These are phyloP conservation scores for Suillus sp. DNA, from an alignment of 768 basidiomycete genomes.

Conservation along the genomic window DNA sequence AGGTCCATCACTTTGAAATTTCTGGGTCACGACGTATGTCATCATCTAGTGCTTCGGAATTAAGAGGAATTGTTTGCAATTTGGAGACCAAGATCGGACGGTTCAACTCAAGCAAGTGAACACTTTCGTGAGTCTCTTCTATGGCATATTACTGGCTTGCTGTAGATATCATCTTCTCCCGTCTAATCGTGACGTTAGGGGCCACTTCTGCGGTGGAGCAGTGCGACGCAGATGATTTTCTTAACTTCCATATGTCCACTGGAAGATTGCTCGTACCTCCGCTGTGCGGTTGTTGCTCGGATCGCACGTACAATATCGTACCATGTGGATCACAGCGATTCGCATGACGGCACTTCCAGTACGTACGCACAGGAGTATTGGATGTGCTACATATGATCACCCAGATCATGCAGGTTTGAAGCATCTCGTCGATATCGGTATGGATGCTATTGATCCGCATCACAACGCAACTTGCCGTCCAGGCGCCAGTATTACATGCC, in stretches of 20 bases:
- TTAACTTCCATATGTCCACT: neutral
- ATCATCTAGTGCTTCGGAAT: neutral
- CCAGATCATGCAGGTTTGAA: neutral
- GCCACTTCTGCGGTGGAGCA: neutral
- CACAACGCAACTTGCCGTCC: neutral
- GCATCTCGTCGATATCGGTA: neutral
- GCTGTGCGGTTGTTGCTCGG: neutral
- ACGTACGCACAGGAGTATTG: neutral
- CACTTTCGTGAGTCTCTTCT: neutral
- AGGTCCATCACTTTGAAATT: neutral
- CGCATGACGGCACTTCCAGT: neutral
- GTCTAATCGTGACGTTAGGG: neutral
- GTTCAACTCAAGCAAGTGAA: no score
- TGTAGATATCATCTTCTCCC: neutral
- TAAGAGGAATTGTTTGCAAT: neutral
- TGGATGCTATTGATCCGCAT: neutral
- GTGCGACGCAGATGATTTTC: neutral
- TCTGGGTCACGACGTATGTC: neutral
- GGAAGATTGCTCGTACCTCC: no score
- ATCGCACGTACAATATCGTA: neutral
- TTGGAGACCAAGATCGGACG: neutral
- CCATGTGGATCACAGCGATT: neutral
- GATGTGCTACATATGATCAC: neutral
- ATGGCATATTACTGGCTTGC: neutral
- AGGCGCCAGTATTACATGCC: neutral